A percentile compares a stretch with the other conserved stretches of the same genome.
phyloP scores from a whole-genome alignment of 169 alveolate species.

The Eimeria brunetti region DNA sequence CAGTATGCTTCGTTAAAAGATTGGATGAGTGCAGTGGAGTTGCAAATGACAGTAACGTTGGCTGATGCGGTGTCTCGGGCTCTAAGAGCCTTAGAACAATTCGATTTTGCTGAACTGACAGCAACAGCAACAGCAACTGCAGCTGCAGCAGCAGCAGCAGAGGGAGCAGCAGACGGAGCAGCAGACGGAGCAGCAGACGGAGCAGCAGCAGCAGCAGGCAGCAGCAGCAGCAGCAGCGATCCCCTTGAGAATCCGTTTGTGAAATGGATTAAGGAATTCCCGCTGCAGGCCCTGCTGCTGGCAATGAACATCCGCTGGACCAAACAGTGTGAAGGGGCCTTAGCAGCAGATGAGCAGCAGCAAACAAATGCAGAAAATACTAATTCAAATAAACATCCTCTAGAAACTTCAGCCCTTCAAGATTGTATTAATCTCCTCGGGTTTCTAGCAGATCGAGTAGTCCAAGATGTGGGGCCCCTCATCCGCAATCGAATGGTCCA shows the following conservation, averaged over 20 bases:
- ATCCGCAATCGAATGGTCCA: slow-evolving; percentile 95
- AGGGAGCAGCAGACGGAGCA: no score
- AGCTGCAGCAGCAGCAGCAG: no score
- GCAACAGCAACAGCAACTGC: no score
- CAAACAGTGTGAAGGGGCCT: slow-evolving; percentile 88
- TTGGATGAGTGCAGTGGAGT: slow-evolving; percentile 93
- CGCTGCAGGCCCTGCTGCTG: slow-evolving; percentile 92
- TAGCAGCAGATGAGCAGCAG: slow-evolving; percentile 21
- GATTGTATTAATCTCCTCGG: slow-evolving; percentile 85
- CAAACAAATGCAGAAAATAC: not conserved
- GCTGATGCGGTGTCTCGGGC: slow-evolving; percentile 91
- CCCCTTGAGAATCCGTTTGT: slow-evolving; percentile 49
- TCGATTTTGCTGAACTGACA: slow-evolving; percentile 34
- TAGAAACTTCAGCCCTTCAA: slow-evolving; percentile 75
- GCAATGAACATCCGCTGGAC: slow-evolving; percentile 94
- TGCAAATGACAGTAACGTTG: slow-evolving; percentile 88
- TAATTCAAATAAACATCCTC: slow-evolving; percentile 41
- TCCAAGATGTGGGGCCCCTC: slow-evolving; percentile 91
- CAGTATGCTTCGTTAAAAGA: slow-evolving; percentile 93
- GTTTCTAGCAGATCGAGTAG: slow-evolving; percentile 93
- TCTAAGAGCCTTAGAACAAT: slow-evolving; percentile 80
- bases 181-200: no score
- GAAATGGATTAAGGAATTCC: slow-evolving; percentile 88
- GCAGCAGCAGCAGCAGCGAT: slow-evolving; percentile 23
- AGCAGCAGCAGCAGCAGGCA: no score